Evolutionary conservation across 1,139 yeast genomes (phyloP).

Genomic region (Pichia sp.): DNA sequence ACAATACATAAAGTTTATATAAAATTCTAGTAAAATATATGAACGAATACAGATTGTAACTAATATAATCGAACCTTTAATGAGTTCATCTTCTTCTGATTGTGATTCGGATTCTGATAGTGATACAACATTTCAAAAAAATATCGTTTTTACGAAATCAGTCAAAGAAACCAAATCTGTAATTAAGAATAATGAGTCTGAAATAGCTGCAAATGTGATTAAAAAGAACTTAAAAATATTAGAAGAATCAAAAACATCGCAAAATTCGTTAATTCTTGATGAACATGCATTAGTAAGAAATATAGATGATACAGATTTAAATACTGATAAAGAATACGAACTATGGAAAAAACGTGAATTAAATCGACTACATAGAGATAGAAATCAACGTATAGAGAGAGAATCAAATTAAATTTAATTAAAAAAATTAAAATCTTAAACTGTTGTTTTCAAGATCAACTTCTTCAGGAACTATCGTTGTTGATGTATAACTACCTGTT

Average conservation of each 20-base stretch:
- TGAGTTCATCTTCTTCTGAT: background rate
- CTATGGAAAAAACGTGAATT: constrained; percentile 12
- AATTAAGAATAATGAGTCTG: background rate
- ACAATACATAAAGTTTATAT: too few species aligned
- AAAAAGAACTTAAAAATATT: background rate
- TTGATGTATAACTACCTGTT: constrained; percentile 8
- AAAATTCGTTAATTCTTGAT: background rate
- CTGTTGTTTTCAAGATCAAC: constrained; percentile 2
- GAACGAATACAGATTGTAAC: too few species aligned
- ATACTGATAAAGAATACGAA: background rate
- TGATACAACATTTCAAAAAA: background rate
- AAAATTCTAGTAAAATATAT: too few species aligned
- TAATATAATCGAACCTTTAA: too few species aligned
- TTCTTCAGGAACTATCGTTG: constrained; percentile 7
- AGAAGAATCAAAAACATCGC: background rate
- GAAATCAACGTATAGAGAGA: constrained; percentile 8
- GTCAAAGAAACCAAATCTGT: background rate
- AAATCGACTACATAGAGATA: constrained; percentile 10
- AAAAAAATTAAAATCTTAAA: too few species aligned
- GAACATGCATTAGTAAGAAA: constrained; percentile 1
- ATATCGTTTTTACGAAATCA: background rate
- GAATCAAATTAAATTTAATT: too few species aligned
- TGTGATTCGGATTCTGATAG: too few species aligned
- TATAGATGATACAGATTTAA: constrained; percentile 9
- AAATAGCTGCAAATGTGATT: background rate